Percentiles rank a stretch among this genome's conserved stretches.
Evolutionary conservation across 208 protist species (phyloP).

Genomic region (Wallacemonas rigidus): DNA sequence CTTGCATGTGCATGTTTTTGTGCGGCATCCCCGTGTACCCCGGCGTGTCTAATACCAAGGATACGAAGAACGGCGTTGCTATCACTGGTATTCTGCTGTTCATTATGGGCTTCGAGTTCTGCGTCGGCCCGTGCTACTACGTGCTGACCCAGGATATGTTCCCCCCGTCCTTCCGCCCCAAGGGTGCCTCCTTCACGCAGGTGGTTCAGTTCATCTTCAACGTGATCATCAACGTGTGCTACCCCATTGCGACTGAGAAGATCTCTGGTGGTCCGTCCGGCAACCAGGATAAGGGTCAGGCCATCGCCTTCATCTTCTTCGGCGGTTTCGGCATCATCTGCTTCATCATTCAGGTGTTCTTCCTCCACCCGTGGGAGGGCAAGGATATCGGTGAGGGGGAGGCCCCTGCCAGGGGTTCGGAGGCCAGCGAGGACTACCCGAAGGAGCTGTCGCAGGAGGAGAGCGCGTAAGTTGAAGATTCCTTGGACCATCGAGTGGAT

Average conservation of each 20-base stretch:
- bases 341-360: constrained; percentile 76
- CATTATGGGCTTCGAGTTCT: constrained; percentile 76
- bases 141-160: constrained; percentile 86
- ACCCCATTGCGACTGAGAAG: constrained; percentile 73
- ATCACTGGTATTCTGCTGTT: constrained; percentile 82
- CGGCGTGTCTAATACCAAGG: constrained; percentile 38
- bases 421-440: too few relatives aligned
- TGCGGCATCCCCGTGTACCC: constrained; percentile 84
- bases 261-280: constrained; percentile 83
- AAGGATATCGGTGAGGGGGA: neutral
- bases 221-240: constrained; percentile 88
- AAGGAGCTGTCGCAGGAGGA: constrained; percentile 3
- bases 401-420: too few relatives aligned
- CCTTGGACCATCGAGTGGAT: too few relatives aligned
- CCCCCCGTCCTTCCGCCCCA: constrained; percentile 74
- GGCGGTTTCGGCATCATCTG: constrained; percentile 63
- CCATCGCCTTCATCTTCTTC: constrained; percentile 90
- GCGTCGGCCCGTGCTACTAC: constrained; percentile 80
- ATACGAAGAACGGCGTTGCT: constrained; percentile 66
- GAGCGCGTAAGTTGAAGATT: too few relatives aligned
- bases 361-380: constrained; percentile 65
- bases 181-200: constrained; percentile 64
- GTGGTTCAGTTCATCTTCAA: constrained; percentile 85
- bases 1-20: constrained; percentile 70
- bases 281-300: constrained; percentile 86